These are phyloP conservation scores for Tulasnella sp. DNA, from an alignment of 768 basidiomycete genomes.

Conservation along the genomic window DNA sequence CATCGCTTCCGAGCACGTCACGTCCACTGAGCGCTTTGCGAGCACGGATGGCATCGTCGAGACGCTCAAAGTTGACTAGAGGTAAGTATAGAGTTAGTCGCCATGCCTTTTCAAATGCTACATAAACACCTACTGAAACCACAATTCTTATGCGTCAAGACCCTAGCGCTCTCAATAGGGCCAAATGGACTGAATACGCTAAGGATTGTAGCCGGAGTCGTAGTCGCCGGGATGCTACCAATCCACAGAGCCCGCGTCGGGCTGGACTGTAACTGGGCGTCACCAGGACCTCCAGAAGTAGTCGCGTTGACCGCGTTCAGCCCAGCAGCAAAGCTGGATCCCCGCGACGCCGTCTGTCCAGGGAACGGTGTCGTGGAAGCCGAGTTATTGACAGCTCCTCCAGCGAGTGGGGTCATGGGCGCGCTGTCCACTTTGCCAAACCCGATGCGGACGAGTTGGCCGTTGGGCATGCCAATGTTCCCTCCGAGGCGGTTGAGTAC, in stretches of 20 bases:
- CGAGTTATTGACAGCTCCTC: conserved; percentile 49
- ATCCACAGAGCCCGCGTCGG: conserved; percentile 97
- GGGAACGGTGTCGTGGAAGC: conserved; percentile 42
- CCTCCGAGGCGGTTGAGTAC: conserved; percentile 92
- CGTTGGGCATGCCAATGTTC: conserved; percentile 87
- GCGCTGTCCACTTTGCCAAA: conserved; percentile 98
- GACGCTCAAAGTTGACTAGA: conserved; percentile 88
- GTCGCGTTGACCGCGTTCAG: conserved; percentile 24
- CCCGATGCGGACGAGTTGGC: conserved; percentile 92
- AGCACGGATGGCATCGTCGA: conserved; percentile 93
- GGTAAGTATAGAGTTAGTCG: background rate
- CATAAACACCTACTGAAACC: conserved; percentile 56
- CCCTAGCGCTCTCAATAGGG: conserved; percentile 92
- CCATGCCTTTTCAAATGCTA: conserved; percentile 6
- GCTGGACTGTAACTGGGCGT: conserved; percentile 77
- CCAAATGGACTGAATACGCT: conserved; percentile 97
- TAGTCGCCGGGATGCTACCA: conserved; percentile 90
- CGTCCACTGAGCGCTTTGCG: conserved; percentile 92
- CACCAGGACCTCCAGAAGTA: conserved; percentile 47
- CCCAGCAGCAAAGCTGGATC: conserved; percentile 11
- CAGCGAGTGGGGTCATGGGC: conserved; percentile 80
- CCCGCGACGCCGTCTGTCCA: conserved; percentile 27
- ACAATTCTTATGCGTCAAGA: conserved; percentile 95
- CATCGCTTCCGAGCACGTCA: conserved; percentile 91
- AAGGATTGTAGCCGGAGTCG: conserved; percentile 86